Evolutionary conservation across 345 rosid genomes (phyloP).

Genomic region (Arabidopsis thaliana): TAIR10.1 NC_003076.8:25853001-25853500

Average conservation of each 20-base stretch:
- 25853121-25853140: slow-evolving; percentile 93
- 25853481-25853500: slow-evolving; percentile 86
- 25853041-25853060: slow-evolving; percentile 15
- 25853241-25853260: background rate
- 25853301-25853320: background rate
- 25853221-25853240: slow-evolving; percentile 23
- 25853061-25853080: slow-evolving; percentile 1
- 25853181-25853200: slow-evolving; percentile 67
- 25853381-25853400: background rate
- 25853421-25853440: background rate
- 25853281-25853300: slow-evolving; percentile 18
- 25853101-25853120: slow-evolving; percentile 99
- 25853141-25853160: slow-evolving; percentile 89
- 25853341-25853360: background rate
- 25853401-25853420: background rate
- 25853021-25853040: slow-evolving; percentile 21
- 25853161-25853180: slow-evolving; percentile 92
- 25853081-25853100: slow-evolving; percentile 16
- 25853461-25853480: slow-evolving; percentile 57
- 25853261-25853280: background rate
- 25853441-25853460: slow-evolving; percentile 13
- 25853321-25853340: background rate
- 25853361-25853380: slow-evolving; percentile 9
- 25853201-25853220: slow-evolving; percentile 19
- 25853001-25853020: slow-evolving; percentile 55